Evolutionary conservation across 805 yeast species (phyloP).

Genomic region (Maudiozyma serrabonitensis): DNA sequence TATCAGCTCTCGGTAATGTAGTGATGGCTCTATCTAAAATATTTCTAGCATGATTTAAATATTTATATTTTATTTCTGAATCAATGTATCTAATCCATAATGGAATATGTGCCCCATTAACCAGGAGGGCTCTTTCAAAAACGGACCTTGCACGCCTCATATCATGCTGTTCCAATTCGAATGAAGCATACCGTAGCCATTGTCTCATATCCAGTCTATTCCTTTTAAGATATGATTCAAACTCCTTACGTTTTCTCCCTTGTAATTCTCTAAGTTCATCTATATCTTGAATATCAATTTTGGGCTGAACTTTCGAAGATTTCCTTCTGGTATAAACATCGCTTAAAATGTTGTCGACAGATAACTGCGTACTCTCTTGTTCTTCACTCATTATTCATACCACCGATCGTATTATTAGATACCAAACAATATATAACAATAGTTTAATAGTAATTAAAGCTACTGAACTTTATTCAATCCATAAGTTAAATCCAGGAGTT

Average conservation of each 20-base stretch:
- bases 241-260: conserved; percentile 67
- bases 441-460: too few species aligned
- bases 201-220: conserved; percentile 75
- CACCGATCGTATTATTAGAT: too few species aligned
- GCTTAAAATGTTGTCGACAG: conserved; percentile 53
- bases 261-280: conserved; percentile 76
- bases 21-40: conserved; percentile 69
- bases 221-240: conserved; percentile 76
- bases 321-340: conserved; percentile 44
- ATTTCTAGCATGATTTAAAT: conserved; percentile 83
- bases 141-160: conserved; percentile 72
- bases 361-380: conserved; percentile 37
- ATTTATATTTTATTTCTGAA: conserved; percentile 59
- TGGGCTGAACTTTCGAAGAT: conserved; percentile 26
- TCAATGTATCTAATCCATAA: conserved; percentile 81
- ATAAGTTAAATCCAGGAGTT: too few species aligned
- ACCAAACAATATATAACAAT: too few species aligned
- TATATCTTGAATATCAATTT: conserved; percentile 50
- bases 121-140: conserved; percentile 77
- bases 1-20: conserved; percentile 67
- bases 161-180: conserved; percentile 78
- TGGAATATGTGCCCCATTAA: conserved; percentile 66
- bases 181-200: conserved; percentile 86
- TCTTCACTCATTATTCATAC: background rate
- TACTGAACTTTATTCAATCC: too few species aligned